These are phyloP conservation scores for Penicillium nordicum DNA, from an alignment of 2,329 filamentous ascomycete genomes.

Conservation along the genomic window DNA sequence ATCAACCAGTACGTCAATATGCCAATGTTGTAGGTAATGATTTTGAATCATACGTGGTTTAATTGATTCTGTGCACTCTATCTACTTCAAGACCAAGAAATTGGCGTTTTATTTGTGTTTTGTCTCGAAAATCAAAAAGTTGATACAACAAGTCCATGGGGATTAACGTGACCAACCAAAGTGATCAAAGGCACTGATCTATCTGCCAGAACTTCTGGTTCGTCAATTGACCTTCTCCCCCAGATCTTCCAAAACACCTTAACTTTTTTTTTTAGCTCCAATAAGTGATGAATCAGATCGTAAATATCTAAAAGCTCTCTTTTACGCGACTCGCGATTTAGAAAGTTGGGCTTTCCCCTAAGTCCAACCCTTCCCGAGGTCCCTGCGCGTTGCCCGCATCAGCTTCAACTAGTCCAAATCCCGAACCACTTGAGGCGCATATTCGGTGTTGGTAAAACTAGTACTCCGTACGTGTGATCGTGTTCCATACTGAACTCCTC, in stretches of 20 bases:
- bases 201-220: conserved; percentile 33
- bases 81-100: background rate
- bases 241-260: conserved; percentile 17
- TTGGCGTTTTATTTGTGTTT: background rate
- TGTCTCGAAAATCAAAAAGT: background rate
- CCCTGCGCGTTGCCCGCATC: conserved; percentile 26
- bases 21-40: too few species aligned
- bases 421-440: conserved; percentile 17
- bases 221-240: conserved; percentile 35
- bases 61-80: background rate
- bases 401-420: conserved; percentile 13
- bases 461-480: conserved; percentile 11
- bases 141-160: background rate
- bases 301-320: conserved; percentile 6
- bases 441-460: conserved; percentile 24
- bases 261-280: conserved; percentile 7
- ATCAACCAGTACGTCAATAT: background rate
- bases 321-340: conserved; percentile 12
- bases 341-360: conserved; percentile 20
- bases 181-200: conserved; percentile 17
- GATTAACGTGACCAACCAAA: conserved; percentile 13
- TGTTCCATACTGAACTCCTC: background rate
- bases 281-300: conserved; percentile 26
- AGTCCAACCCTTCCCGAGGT: conserved; percentile 25
- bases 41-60: background rate